Base-by-base conservation (phyloP, 2,329 filamentous ascomycete genomes). In the Claviceps maximensis region DNA sequence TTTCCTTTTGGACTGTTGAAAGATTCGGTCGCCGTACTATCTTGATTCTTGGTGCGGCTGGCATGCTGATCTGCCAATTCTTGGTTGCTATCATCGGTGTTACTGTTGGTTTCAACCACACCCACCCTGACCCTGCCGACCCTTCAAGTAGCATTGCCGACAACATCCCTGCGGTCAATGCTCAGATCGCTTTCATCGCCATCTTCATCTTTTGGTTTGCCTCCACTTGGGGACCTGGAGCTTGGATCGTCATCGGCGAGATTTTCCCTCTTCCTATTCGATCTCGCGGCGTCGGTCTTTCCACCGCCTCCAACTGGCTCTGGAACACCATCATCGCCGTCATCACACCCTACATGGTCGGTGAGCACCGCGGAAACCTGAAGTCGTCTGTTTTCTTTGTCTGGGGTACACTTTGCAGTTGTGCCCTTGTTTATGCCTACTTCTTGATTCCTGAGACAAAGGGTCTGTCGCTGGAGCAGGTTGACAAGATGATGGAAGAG, bases 121-220 rank as follows among this genome's bases (percentile, higher is more conserved):
- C 73, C 27, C 69, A 76, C 62, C 59, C 65, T 1, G 69, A 79
- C 51, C 77, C 68, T 55, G 65, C 61, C 23, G 64, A 75, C 48
- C 62, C 71, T 0, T 59, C 59, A 31, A 61, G 59, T 21, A 65
- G 63, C 21, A 68, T 74, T 8, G 74, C 74, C 62, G 51, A 77
- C 70, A 80, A 83, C 67, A 70, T 75, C 56, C 58, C 72, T 2
- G 83, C 81, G 36, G 76, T 79, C 61, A 75, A 79, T 60, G 80
- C 85, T 49, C 83, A 90, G 76, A 89, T 95, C 59, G 81, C 87
- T 56, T 93, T 94, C 74, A 93, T 93, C 65, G 86, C 83, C 73
- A 83, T 95, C 74, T 93, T 89, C 78, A 90, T 95, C 76, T 89
- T 88, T 78, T 91, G 85, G 78, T 95, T 95, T 68, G 89, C 89